Conservation (phyloP, 495 filamentous ascomycete genomes). For the Glonium stellatum region DNA sequence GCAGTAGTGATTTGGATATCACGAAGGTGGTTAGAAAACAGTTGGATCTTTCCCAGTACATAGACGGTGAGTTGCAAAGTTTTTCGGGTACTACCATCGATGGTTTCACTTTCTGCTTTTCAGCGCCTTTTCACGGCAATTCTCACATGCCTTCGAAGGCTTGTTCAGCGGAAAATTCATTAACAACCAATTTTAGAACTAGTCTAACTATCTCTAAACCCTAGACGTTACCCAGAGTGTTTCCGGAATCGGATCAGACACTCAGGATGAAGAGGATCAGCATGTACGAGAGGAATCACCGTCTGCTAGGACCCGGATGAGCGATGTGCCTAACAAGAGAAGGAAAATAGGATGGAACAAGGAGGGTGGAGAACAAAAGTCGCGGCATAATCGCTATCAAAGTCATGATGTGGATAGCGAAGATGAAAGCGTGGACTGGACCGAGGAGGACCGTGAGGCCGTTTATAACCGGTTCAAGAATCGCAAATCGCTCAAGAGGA, state of each 20-base stretch:
- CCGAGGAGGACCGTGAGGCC: conserved; percentile 40
- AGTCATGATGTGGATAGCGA: background rate
- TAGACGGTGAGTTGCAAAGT: conserved; percentile 10
- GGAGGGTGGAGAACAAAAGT: background rate
- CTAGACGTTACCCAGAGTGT: background rate
- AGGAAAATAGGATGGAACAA: background rate
- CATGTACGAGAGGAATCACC: conserved; percentile 11
- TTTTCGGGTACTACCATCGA: too few relatives aligned
- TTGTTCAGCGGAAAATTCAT: too few relatives aligned
- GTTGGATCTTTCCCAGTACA: conserved; percentile 16
- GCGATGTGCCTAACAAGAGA: background rate
- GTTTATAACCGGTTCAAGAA: conserved; percentile 55
- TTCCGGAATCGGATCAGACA: conserved; percentile 5
- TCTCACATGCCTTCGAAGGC: too few relatives aligned
- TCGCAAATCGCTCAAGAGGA: conserved; percentile 51
- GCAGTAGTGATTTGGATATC: conserved; percentile 17
- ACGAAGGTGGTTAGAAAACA: conserved; percentile 6
- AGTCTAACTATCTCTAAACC: background rate
- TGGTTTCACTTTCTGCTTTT: too few relatives aligned
- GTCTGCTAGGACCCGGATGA: background rate
- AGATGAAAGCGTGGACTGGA: background rate
- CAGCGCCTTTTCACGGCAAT: too few relatives aligned
- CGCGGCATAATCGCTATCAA: background rate
- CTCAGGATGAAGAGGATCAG: conserved; percentile 24
- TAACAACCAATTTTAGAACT: background rate